These are phyloP conservation scores for Lactifluus echinatus DNA, from an alignment of 768 basidiomycete species.

Conservation along the genomic window DNA sequence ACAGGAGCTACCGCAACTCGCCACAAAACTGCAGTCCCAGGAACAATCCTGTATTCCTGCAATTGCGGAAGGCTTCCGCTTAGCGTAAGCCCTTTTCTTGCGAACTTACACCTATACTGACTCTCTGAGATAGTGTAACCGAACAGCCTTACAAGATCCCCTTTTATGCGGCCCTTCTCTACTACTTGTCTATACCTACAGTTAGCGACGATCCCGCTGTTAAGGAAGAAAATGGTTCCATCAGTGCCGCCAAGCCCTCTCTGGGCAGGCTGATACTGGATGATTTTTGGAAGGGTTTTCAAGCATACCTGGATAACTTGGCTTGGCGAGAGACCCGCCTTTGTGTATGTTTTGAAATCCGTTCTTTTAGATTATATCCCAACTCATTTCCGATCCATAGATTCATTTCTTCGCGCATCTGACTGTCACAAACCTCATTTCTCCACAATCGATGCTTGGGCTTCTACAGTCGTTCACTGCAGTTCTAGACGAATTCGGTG, in stretches of 20 bases:
- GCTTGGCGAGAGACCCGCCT: constrained; percentile 87
- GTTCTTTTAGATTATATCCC: not conserved
- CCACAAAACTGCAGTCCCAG: constrained; percentile 54
- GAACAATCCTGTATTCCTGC: constrained; percentile 49
- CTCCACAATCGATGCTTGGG: constrained; percentile 67
- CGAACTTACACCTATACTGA: constrained; percentile 1
- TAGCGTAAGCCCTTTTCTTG: constrained; percentile 39
- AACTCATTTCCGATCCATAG: constrained; percentile 32
- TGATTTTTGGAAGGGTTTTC: constrained; percentile 89
- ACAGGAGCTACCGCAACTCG: constrained; percentile 61
- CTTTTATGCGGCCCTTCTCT: constrained; percentile 75
- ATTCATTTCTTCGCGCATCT: constrained; percentile 91
- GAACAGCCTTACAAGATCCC: constrained; percentile 94
- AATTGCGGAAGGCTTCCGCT: constrained; percentile 66
- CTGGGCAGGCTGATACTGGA: constrained; percentile 69
- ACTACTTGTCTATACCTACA: constrained; percentile 47
- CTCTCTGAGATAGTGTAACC: constrained; percentile 49
- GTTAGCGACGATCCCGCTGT: constrained; percentile 23
- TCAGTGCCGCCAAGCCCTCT: constrained; percentile 27
- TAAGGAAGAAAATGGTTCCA: constrained; percentile 28
- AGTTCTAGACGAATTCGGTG: constrained; percentile 85
- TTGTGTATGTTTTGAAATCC: constrained; percentile 47
- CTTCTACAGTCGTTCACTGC: constrained; percentile 78
- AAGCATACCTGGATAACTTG: constrained; percentile 77
- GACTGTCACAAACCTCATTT: constrained; percentile 65